phyloP scores from a whole-genome alignment of 2,329 filamentous ascomycete genomes.

The Anthostomella pinea region DNA sequence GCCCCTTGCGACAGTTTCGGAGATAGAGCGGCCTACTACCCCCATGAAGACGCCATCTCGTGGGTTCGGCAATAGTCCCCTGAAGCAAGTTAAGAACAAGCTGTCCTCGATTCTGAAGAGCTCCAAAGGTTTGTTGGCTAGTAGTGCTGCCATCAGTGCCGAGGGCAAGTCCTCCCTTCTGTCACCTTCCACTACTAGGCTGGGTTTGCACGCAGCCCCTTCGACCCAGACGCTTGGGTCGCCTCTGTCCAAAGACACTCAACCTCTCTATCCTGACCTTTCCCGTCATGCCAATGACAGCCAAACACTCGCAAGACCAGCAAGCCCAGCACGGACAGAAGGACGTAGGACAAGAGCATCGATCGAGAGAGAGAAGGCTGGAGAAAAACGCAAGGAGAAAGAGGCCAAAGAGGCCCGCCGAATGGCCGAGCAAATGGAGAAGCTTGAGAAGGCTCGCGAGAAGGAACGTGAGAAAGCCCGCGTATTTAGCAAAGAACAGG shows the following conservation, averaged over 20 bases:
- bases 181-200: constrained; percentile 49
- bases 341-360: constrained; percentile 56
- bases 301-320: constrained; percentile 30
- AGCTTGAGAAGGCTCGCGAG: constrained; percentile 65
- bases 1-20: constrained; percentile 46
- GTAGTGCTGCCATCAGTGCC: constrained; percentile 63
- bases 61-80: constrained; percentile 66
- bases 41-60: constrained; percentile 57
- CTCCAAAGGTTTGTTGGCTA: constrained; percentile 82
- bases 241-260: constrained; percentile 28
- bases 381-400: constrained; percentile 63
- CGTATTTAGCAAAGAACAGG: constrained; percentile 56
- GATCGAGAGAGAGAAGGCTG: constrained; percentile 54
- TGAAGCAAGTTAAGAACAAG: constrained; percentile 91
- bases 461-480: constrained; percentile 69
- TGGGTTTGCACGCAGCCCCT: constrained; percentile 41
- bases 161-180: constrained; percentile 58
- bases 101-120: constrained; percentile 87
- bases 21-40: constrained; percentile 43
- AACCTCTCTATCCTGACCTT: constrained; percentile 46
- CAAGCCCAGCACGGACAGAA: constrained; percentile 44
- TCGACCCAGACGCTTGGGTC: constrained; percentile 49
- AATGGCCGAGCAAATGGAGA: constrained; percentile 58
- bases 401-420: constrained; percentile 60
- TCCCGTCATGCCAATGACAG: constrained; percentile 36